A percentile compares a stretch with the other conserved stretches of the same genome.
These are phyloP conservation scores for Diaporthe caulivora DNA, from an alignment of 2,329 filamentous ascomycete species.

Conservation along the genomic window DNA sequence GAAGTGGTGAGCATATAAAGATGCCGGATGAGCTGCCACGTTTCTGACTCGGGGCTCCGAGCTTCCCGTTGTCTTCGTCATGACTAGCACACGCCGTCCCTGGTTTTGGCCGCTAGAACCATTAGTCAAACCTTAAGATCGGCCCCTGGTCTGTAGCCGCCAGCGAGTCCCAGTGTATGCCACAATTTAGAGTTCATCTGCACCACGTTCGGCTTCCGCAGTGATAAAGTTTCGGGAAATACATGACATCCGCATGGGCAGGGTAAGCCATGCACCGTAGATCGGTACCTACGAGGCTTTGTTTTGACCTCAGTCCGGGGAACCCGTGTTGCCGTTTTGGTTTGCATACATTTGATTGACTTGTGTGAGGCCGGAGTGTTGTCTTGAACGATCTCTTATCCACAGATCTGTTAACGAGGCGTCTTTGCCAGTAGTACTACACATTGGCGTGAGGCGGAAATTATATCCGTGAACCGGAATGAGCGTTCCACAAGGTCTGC, in stretches of 20 bases:
- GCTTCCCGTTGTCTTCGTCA: neutral
- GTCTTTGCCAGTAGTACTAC: too few relatives aligned
- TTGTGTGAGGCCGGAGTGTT: neutral
- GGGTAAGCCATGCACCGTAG: neutral
- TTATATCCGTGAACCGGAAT: too few relatives aligned
- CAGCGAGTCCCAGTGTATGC: neutral
- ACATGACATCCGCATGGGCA: neutral
- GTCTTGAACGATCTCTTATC: too few relatives aligned
- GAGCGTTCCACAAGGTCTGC: too few relatives aligned
- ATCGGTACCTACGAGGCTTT: neutral
- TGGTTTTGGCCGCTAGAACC: neutral
- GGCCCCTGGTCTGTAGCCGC: neutral
- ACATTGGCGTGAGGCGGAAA: too few relatives aligned
- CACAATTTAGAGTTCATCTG: slow-evolving; percentile 12
- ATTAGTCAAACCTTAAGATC: neutral
- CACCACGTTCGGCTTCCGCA: too few relatives aligned
- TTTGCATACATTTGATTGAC: neutral
- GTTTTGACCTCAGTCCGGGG: neutral
- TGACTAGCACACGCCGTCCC: neutral
- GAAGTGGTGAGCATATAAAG: too few relatives aligned
- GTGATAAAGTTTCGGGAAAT: neutral
- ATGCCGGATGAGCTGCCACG: too few relatives aligned
- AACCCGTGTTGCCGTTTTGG: neutral
- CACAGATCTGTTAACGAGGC: too few relatives aligned
- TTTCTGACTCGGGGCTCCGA: neutral